A percentile compares a stretch with the other conserved stretches of the same genome.
These are phyloP conservation scores for Rhinocladiella similis DNA, from an alignment of 2,329 filamentous ascomycete genomes.

Conservation along the genomic window DNA sequence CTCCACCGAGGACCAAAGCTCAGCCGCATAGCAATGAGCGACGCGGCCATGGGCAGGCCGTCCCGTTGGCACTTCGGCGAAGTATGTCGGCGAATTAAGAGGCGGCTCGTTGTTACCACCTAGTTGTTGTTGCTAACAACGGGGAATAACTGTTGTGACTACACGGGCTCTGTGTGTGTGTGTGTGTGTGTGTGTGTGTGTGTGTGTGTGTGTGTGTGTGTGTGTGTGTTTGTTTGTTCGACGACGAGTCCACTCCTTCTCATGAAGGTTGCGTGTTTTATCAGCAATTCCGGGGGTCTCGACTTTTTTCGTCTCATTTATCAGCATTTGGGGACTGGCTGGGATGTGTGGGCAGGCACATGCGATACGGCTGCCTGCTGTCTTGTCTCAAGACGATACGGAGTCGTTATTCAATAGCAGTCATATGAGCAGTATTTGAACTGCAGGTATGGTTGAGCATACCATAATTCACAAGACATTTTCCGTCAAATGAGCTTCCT, in stretches of 20 bases:
- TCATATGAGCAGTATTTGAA: background rate
- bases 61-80: constrained; percentile 11
- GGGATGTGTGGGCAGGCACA: no score
- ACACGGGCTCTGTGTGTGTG: background rate
- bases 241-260: no score
- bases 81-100: constrained; percentile 17
- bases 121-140: background rate
- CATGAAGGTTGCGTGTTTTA: no score
- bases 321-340: no score
- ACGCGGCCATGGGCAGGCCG: background rate
- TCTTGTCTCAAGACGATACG: no score
- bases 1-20: constrained; percentile 16
- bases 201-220: background rate
- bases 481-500: no score
- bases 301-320: no score
- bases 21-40: constrained; percentile 5
- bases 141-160: background rate
- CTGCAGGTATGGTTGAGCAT: background rate
- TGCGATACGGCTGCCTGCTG: no score
- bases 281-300: no score
- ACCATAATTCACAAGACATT: background rate
- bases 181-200: no score
- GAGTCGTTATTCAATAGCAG: background rate
- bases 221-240: background rate
- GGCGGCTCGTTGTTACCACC: background rate